Base-by-base conservation (phyloP, 768 basidiomycete species). In the Auricularia sp. region DNA sequence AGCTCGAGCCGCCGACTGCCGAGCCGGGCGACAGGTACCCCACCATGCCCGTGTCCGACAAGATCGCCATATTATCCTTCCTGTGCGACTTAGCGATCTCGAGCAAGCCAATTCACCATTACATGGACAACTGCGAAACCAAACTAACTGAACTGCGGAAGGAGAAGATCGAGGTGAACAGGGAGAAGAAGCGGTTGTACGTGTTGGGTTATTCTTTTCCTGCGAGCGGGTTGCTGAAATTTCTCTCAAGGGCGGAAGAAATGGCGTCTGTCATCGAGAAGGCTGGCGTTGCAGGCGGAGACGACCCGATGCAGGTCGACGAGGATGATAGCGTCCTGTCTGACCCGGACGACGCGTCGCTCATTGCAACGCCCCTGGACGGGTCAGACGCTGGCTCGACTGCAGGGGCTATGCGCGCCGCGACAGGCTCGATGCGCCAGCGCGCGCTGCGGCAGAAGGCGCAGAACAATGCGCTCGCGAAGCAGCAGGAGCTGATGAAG, bases 131-230 rank as follows among this genome's bases (percentile, higher is more conserved):
- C 56, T 92, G 91, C 70, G 94, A 95, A 71, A 84, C 90, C 69
- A 87, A 90, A 68, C 75, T 99, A 67, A 98, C 97, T 8, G 92
- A 94, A 34, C 79, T 97, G 39, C 78, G 97, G 68, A 99, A 98
- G 76, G 92, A 96, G 75, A 91, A 95, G 75, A 94, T 95, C 37
- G 97, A 98, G 67, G 86, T 94, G 67, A 97, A 97, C 76, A 83
- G 95, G 66, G 80, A 88, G 70, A 89, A 89, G 77, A 95, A 92
- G 75, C 86, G 89, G 72, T 82, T 87, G 95, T 96, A 74, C 78
- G 94, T 83, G 8, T 21, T 37, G n/a, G 63, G 64, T 3, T 33
- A 1, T 3, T 8, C 39, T 42, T 1, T 34, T 42, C 1, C 13
- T 29, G 29, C 24, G 6, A 39, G 45, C 11, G 72, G 65, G 45